Evolutionary conservation across 2,329 filamentous ascomycete genomes (phyloP).

Genomic region (Coniochaeta ligniaria): DNA sequence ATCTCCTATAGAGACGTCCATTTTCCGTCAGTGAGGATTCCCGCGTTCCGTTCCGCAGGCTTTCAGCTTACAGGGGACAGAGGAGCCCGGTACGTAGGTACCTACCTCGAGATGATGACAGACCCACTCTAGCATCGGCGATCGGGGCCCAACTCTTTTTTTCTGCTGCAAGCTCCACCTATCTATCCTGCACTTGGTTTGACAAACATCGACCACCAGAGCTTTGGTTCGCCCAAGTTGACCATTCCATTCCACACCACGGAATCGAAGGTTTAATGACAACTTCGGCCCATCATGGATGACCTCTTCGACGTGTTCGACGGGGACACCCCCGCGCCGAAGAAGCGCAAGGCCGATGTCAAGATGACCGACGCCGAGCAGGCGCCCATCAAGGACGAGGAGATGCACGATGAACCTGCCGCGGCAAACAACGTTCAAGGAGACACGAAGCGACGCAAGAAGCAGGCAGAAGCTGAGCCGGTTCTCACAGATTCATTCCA

Average conservation of each 20-base stretch:
- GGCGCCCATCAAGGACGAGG: slow-evolving; percentile 29
- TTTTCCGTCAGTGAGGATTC: too few species aligned
- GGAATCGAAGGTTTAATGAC: not conserved
- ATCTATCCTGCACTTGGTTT: not conserved
- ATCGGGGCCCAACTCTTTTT: not conserved
- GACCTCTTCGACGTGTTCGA: slow-evolving; percentile 81
- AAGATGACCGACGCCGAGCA: slow-evolving; percentile 36
- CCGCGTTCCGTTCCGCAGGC: too few species aligned
- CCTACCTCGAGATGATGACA: not conserved
- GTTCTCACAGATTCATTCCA: slow-evolving; percentile 91
- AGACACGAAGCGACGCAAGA: slow-evolving; percentile 55
- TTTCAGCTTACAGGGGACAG: too few species aligned
- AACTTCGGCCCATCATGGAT: slow-evolving; percentile 47
- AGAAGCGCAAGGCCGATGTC: slow-evolving; percentile 21
- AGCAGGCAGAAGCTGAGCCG: slow-evolving; percentile 61
- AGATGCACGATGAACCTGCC: slow-evolving; percentile 18
- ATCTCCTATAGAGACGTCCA: too few species aligned
- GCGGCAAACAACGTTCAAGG: slow-evolving; percentile 14
- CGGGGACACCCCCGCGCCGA: slow-evolving; percentile 49
- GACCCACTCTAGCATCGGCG: not conserved
- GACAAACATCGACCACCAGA: not conserved
- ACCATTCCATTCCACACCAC: not conserved
- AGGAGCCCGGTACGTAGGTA: not conserved
- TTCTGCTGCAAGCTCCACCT: not conserved
- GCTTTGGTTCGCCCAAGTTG: too few species aligned